Percentiles rank a stretch among this genome's conserved stretches.
Evolutionary conservation across 2,329 filamentous ascomycete genomes (phyloP).

Genomic region (Hypoxylon sp.): DNA sequence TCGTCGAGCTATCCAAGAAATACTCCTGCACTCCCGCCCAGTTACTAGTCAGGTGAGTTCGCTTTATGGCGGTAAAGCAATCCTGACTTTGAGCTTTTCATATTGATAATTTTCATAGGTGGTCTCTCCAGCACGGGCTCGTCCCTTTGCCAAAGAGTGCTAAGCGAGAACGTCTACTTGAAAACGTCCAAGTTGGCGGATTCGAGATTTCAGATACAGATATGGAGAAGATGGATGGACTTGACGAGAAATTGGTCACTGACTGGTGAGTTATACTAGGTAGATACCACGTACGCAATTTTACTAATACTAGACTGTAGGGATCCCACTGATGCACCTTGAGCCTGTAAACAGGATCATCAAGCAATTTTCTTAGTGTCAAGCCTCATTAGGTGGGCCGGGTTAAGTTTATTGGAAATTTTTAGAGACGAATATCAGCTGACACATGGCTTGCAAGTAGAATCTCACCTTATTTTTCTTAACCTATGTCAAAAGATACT

Average conservation of each 20-base stretch:
- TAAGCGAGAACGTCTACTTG: slow-evolving; percentile 71
- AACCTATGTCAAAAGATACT: too few relatives aligned
- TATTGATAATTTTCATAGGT: slow-evolving; percentile 60
- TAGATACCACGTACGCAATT: not conserved
- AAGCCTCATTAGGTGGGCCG: not conserved
- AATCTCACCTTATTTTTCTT: not conserved
- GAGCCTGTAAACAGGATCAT: not conserved
- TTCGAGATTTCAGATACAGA: slow-evolving; percentile 76
- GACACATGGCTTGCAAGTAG: not conserved
- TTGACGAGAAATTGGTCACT: slow-evolving; percentile 82
- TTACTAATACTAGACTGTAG: slow-evolving; percentile 20
- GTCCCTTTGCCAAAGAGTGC: slow-evolving; percentile 82
- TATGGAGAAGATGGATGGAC: slow-evolving; percentile 71
- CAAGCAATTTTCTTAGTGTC: not conserved
- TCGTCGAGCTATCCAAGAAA: slow-evolving; percentile 74
- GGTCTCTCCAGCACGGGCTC: slow-evolving; percentile 82
- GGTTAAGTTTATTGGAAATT: not conserved
- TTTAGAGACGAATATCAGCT: not conserved
- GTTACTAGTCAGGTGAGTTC: slow-evolving; percentile 71
- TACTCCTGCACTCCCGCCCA: slow-evolving; percentile 81
- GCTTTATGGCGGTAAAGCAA: not conserved
- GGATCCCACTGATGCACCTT: slow-evolving; percentile 37
- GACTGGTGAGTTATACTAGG: slow-evolving; percentile 65
- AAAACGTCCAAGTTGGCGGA: slow-evolving; percentile 73
- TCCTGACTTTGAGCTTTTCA: not conserved